phyloP scores from a whole-genome alignment of 2,329 filamentous ascomycete species.

The Penicillium sp. region DNA sequence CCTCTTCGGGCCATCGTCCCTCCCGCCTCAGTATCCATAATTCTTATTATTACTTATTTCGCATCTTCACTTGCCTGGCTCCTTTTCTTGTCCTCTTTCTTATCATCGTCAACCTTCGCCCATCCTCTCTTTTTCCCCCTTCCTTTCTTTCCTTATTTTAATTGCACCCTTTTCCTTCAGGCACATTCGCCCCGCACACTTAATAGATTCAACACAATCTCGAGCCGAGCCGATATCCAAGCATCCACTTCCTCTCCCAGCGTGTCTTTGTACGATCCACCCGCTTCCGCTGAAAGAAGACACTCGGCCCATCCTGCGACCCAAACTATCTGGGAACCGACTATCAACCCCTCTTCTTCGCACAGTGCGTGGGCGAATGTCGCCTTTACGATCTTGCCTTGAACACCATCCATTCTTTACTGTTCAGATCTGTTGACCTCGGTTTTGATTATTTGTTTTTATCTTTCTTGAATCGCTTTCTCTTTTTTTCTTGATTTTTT shows the following conservation, averaged over 20 bases:
- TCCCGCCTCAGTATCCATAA: slow-evolving; percentile 10
- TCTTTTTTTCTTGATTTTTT: slow-evolving; percentile 35
- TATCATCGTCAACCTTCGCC: slow-evolving; percentile 11
- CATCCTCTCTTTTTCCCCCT: slow-evolving; percentile 21
- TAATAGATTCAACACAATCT: slow-evolving; percentile 20
- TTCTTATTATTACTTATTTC: slow-evolving; percentile 11
- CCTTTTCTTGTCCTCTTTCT: slow-evolving; percentile 8
- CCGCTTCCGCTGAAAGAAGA: slow-evolving; percentile 7
- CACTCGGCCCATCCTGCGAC: slow-evolving; percentile 3
- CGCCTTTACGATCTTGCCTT: slow-evolving; percentile 29
- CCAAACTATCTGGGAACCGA: background rate
- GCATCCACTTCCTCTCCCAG: slow-evolving; percentile 3
- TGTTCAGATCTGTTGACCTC: slow-evolving; percentile 7
- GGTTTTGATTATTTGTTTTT: too few species aligned
- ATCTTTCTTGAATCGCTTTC: too few species aligned
- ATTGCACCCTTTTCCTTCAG: slow-evolving; percentile 20
- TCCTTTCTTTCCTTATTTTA: slow-evolving; percentile 24
- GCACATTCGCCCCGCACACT: slow-evolving; percentile 32
- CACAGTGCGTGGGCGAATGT: slow-evolving; percentile 35
- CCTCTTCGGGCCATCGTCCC: slow-evolving; percentile 6
- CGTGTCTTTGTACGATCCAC: slow-evolving; percentile 12
- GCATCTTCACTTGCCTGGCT: slow-evolving; percentile 8
- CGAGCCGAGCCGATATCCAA: slow-evolving; percentile 4
- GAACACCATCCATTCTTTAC: slow-evolving; percentile 29
- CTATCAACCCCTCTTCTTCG: background rate